Percentiles rank a stretch among this genome's conserved stretches.
These are phyloP conservation scores for Neonectria ditissima DNA, from an alignment of 2,329 filamentous ascomycete species.

Conservation along the genomic window DNA sequence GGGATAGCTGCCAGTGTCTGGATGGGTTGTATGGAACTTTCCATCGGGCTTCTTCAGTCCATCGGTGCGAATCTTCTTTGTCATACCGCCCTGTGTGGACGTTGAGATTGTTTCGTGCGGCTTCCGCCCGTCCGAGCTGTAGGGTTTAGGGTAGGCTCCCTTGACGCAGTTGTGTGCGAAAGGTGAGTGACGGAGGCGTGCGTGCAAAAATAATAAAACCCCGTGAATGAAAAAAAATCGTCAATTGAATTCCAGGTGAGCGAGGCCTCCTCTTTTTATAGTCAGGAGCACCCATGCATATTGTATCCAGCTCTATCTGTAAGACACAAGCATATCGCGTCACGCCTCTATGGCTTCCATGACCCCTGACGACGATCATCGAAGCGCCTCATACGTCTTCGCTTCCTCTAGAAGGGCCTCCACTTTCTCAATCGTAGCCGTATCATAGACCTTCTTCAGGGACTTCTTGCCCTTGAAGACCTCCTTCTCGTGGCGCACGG, in stretches of 20 bases:
- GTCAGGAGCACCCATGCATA: no score
- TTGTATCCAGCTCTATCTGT: not conserved
- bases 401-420: constrained; percentile 76
- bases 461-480: constrained; percentile 77
- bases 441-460: constrained; percentile 80
- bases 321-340: constrained; percentile 4
- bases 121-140: not conserved
- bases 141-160: constrained; percentile 2
- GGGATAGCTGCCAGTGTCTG: not conserved
- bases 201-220: not conserved
- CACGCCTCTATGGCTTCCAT: not conserved
- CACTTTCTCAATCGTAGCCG: constrained; percentile 74
- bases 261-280: constrained; percentile 5
- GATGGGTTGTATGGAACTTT: not conserved
- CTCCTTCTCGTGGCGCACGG: constrained; percentile 80
- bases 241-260: not conserved
- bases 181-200: not conserved
- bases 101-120: not conserved
- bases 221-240: not conserved
- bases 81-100: not conserved
- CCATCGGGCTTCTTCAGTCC: not conserved
- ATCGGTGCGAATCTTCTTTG: not conserved
- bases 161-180: not conserved
- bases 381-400: constrained; percentile 66
- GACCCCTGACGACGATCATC: constrained; percentile 40